Conservation (phyloP, 2,329 filamentous ascomycete genomes). For the Pestalotiopsis sp. region DNA sequence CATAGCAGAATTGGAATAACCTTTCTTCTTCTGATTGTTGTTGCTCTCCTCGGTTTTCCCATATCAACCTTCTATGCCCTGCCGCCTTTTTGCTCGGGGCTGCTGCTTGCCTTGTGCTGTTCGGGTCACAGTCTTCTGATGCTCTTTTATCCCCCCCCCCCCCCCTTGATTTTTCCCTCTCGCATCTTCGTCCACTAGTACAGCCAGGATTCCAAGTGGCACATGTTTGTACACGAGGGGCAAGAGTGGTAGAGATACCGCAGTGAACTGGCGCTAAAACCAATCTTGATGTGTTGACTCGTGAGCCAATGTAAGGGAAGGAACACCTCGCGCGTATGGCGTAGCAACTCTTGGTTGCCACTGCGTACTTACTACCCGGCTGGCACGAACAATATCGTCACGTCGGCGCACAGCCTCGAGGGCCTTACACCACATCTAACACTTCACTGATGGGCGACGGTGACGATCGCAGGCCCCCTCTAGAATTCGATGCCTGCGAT, state of each 20-base stretch:
- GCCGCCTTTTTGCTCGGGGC: no score
- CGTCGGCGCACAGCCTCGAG: neutral
- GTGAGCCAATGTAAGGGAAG: neutral
- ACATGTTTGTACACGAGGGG: neutral
- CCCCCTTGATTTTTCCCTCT: neutral
- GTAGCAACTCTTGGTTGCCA: neutral
- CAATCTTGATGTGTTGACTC: neutral
- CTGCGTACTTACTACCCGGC: neutral
- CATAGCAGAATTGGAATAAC: neutral
- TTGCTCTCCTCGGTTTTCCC: neutral
- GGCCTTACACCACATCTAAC: neutral
- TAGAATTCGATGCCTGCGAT: neutral
- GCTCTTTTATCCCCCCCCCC: no score
- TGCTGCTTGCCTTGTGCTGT: no score
- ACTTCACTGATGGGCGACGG: neutral
- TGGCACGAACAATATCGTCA: neutral
- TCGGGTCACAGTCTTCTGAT: no score
- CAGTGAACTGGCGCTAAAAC: neutral
- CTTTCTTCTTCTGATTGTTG: neutral
- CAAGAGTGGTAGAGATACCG: neutral
- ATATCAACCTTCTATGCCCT: neutral
- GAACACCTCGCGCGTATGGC: neutral
- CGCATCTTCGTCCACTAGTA: neutral
- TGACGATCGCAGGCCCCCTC: neutral
- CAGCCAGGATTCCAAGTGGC: neutral